Evolutionary conservation across 257 asterid species (phyloP).

Genomic region (Gardenia jasminoides): DNA sequence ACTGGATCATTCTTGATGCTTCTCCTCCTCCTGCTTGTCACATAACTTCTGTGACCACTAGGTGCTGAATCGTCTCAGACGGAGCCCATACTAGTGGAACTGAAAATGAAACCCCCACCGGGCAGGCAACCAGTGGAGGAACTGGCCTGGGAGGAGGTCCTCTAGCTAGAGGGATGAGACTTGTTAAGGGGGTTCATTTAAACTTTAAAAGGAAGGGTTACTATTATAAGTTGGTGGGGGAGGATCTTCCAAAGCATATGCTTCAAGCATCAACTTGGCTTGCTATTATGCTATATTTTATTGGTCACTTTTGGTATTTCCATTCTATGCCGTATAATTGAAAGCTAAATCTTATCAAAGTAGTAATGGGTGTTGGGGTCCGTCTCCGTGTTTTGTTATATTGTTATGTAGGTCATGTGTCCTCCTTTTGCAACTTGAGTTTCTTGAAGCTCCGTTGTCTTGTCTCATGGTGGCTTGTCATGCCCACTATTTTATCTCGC

Average conservation of each 20-base stretch:
- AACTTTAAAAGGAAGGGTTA: conserved; percentile 18
- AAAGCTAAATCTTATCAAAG: background rate
- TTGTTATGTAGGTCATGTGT: background rate
- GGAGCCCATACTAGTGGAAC: background rate
- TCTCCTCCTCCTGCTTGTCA: conserved; percentile 1
- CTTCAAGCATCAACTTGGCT: conserved; percentile 35
- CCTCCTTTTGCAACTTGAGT: background rate
- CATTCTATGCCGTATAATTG: background rate
- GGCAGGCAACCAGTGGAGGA: background rate
- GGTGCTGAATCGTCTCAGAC: background rate
- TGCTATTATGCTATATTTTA: conserved; percentile 15
- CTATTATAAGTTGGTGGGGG: conserved; percentile 25
- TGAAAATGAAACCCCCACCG: background rate
- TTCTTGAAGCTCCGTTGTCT: background rate
- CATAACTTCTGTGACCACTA: no score
- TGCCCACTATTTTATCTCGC: background rate
- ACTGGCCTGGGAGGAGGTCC: conserved; percentile 5
- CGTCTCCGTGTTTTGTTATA: no score
- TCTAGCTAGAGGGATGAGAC: background rate
- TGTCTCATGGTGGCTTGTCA: background rate
- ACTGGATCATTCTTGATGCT: background rate
- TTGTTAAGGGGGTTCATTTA: background rate
- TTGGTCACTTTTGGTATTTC: conserved; percentile 7
- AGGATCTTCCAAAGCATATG: conserved; percentile 56
- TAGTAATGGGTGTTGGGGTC: background rate